phyloP scores from a whole-genome alignment of 495 filamentous ascomycete genomes.

The Xylaria bambusicola region DNA sequence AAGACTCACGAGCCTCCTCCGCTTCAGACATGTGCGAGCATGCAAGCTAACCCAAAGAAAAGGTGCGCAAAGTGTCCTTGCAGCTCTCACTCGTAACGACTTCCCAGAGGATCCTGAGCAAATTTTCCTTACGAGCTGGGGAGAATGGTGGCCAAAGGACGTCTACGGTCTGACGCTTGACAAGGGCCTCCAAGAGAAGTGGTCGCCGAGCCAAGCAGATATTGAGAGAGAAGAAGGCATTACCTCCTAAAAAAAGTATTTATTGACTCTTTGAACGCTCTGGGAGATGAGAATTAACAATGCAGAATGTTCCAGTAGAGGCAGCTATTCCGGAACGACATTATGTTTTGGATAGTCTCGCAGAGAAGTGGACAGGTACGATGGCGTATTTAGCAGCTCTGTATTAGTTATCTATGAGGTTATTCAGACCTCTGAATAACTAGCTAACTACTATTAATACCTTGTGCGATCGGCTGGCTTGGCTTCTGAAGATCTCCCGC shows the following conservation, averaged over 20 bases:
- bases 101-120: conserved; percentile 48
- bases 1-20: neutral
- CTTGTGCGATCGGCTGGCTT: too few species aligned
- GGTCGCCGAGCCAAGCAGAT: conserved; percentile 43
- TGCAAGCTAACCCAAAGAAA: neutral
- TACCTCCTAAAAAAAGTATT: conserved; percentile 1
- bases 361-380: too few species aligned
- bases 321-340: too few species aligned
- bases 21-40: neutral
- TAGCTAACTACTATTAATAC: too few species aligned
- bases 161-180: conserved; percentile 38
- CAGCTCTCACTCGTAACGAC: conserved; percentile 43
- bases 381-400: too few species aligned
- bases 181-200: conserved; percentile 46
- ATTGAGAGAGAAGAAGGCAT: conserved; percentile 45
- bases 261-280: too few species aligned
- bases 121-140: conserved; percentile 51
- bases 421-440: too few species aligned
- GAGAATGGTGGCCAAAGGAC: conserved; percentile 52
- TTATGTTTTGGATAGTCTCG: too few species aligned
- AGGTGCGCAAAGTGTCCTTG: conserved; percentile 44
- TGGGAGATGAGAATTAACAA: too few species aligned
- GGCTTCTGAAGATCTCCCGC: too few species aligned
- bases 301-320: too few species aligned
- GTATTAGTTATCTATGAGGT: too few species aligned